Evolutionary conservation across 495 filamentous ascomycete species (phyloP).

Genomic region (Penicillium bialowiezense): DNA sequence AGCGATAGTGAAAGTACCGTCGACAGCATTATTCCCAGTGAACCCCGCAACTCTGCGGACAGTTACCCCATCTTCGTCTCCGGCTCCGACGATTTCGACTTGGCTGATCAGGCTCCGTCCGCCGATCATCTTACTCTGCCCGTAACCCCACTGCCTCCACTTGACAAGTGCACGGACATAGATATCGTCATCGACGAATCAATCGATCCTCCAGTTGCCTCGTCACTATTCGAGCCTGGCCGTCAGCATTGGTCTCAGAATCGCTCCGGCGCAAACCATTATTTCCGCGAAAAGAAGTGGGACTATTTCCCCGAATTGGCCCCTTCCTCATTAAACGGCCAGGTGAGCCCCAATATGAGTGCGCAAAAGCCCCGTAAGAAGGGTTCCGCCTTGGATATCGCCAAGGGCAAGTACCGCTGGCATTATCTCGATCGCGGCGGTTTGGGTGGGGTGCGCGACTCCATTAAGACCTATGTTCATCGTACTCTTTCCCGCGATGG

Average conservation of each 20-base stretch:
- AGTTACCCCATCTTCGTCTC: conserved; percentile 42
- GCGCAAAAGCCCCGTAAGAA: conserved; percentile 20
- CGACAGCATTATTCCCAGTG: conserved; percentile 28
- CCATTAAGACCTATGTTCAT: conserved; percentile 38
- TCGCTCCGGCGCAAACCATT: conserved; percentile 36
- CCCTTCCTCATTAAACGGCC: conserved; percentile 21
- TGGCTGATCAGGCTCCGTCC: conserved; percentile 19
- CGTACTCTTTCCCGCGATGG: conserved; percentile 26
- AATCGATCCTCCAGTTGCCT: background rate
- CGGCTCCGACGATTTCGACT: conserved; percentile 31
- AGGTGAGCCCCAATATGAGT: conserved; percentile 7
- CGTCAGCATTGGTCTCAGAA: conserved; percentile 24
- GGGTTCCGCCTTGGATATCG: conserved; percentile 24
- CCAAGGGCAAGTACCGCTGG: conserved; percentile 20
- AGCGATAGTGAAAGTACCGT: conserved; percentile 26
- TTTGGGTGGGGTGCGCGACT: conserved; percentile 33
- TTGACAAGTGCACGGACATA: conserved; percentile 14
- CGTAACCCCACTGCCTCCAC: conserved; percentile 9
- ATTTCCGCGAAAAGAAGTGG: conserved; percentile 50
- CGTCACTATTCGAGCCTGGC: conserved; percentile 25
- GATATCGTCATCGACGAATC: conserved; percentile 1
- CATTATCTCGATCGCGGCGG: conserved; percentile 24
- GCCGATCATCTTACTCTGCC: conserved; percentile 10
- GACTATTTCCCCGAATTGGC: conserved; percentile 48
- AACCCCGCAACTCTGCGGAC: conserved; percentile 29